These are phyloP conservation scores for Euphorbia celastroides DNA, from an alignment of 441 rosid genomes.

Conservation along the genomic window DNA sequence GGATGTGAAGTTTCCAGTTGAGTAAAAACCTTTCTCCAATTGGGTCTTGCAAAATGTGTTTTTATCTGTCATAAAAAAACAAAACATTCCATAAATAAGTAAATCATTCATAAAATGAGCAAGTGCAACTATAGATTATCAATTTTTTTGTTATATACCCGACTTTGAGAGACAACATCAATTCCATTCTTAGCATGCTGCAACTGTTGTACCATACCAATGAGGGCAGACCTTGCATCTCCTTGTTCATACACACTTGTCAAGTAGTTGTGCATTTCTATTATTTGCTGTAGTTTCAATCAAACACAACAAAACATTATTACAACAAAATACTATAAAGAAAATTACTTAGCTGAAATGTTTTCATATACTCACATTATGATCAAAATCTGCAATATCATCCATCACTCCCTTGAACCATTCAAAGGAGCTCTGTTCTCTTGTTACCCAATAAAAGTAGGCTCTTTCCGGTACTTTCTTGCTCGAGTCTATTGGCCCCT, in stretches of 20 bases:
- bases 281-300: conserved; percentile 45
- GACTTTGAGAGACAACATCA: conserved; percentile 84
- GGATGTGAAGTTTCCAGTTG: conserved; percentile 49
- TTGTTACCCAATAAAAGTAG: conserved; percentile 93
- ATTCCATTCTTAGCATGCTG: conserved; percentile 94
- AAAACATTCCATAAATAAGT: no score
- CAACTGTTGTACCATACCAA: conserved; percentile 86
- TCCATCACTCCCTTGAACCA: conserved; percentile 99
- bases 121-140: not conserved
- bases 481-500: conserved; percentile 19
- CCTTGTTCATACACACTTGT: conserved; percentile 96
- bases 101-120: no score
- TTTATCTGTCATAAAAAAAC: conserved; percentile 43
- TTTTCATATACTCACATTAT: conserved; percentile 32
- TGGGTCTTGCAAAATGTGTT: conserved; percentile 94
- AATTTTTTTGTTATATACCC: conserved; percentile 34
- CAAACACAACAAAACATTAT: not conserved
- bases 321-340: no score
- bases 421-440: conserved; percentile 92
- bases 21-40: conserved; percentile 83
- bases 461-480: conserved; percentile 78
- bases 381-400: conserved; percentile 77
- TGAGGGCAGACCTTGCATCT: conserved; percentile 93
- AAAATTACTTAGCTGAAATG: not conserved
- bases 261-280: conserved; percentile 96